phyloP scores from a whole-genome alignment of 2,329 filamentous ascomycete genomes.

The Fonsecaea nubica region DNA sequence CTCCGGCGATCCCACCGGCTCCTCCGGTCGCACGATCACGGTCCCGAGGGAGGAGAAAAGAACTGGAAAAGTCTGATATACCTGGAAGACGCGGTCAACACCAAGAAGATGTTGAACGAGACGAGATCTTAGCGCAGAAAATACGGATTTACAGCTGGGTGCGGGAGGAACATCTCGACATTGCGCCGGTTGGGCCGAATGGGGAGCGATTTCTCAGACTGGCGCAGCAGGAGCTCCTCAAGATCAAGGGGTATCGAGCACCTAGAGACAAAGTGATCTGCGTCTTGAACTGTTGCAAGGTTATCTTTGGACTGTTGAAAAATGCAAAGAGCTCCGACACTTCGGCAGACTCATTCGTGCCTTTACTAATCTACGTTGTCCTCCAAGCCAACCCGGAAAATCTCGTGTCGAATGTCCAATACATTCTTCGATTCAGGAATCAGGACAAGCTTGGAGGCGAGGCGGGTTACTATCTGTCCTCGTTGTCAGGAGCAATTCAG shows the following conservation, averaged over 20 bases:
- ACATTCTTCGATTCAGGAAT: slow-evolving; percentile 94
- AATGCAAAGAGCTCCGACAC: slow-evolving; percentile 87
- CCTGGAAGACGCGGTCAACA: slow-evolving; percentile 92
- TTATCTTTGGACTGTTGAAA: slow-evolving; percentile 93
- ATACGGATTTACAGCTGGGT: slow-evolving; percentile 98
- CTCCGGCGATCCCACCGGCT: slow-evolving; percentile 84
- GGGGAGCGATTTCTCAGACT: slow-evolving; percentile 86
- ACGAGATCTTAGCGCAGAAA: slow-evolving; percentile 95
- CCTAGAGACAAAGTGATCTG: slow-evolving; percentile 98
- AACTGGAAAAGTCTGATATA: slow-evolving; percentile 71
- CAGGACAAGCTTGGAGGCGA: slow-evolving; percentile 98
- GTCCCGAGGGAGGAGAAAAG: slow-evolving; percentile 71
- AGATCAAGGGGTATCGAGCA: slow-evolving; percentile 97
- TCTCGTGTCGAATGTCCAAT: slow-evolving; percentile 96
- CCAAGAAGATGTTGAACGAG: slow-evolving; percentile 95
- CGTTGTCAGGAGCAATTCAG: slow-evolving; percentile 82
- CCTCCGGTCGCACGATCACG: slow-evolving; percentile 67
- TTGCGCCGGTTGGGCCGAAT: slow-evolving; percentile 81
- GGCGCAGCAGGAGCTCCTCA: slow-evolving; percentile 91
- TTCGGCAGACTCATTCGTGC: slow-evolving; percentile 94
- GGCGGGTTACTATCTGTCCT: slow-evolving; percentile 96
- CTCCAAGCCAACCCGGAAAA: slow-evolving; percentile 94
- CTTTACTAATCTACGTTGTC: slow-evolving; percentile 93
- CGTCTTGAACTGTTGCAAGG: slow-evolving; percentile 97
- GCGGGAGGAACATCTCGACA: slow-evolving; percentile 89